Base-by-base conservation (phyloP, 192 early-diverging fungal genomes). In the Lunasporangiospora selenospora region DNA sequence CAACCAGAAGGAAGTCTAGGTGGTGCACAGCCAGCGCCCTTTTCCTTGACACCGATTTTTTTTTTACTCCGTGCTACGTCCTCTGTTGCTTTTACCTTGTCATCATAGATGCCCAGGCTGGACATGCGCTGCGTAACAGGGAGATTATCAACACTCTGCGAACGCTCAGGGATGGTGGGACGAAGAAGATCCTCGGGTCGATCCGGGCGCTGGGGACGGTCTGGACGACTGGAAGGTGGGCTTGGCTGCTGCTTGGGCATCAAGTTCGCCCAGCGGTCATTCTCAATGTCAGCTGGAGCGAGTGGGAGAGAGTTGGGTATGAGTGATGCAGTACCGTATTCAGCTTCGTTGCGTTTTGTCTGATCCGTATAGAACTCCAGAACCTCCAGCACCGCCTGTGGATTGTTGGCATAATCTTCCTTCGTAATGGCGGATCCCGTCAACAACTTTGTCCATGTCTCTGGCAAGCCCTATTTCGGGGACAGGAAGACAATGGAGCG, bases 301-400 rank as follows among this genome's bases (percentile, higher is more conserved):
- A 67, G 32, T 4, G 65, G 57, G 6, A 53, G 13, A 6, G 32
- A 4, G 12, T 18, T 21, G 0, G 51, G 51, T 16, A 53, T 36
- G 9, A 53, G 51, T 3, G 51, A 19, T 3, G 51, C 51, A 31
- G 55, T 53, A 3, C 77, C 85, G 30, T 81, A 86, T 58, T 81
- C 84, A 45, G 79, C 80, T 43, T 78, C 75, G 27, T 86, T 83
- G 23, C 84, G 75, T 56, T 82, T 82, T 16, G 80, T 78, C 75
- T 92, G 88, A 67, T 96, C 96, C n/a, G 96, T 95, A 81, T 98
- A 99, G 60, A 99, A 99, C 73, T 98, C 96, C 27, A 99, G 83
- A 32, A 96, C 96, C 66, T 98, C 96, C 34, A 98, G 77, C 33
- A 99, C 98, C 10, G 96, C 96, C 78, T 98, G 96, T 37, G 98